Base-by-base conservation (phyloP, 1,139 yeast species). In the Pichia sp. region DNA sequence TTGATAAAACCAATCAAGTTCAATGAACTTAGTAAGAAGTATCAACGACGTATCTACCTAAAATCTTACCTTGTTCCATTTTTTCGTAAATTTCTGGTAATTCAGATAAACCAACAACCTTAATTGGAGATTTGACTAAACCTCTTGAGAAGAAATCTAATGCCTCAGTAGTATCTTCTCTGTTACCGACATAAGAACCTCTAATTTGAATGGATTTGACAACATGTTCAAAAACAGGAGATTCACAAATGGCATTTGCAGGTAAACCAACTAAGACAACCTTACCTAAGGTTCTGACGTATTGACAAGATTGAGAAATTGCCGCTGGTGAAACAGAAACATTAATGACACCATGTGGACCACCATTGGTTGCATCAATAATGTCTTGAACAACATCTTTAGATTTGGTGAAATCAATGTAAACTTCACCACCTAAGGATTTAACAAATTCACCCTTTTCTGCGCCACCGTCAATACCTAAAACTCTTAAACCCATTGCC, bases 101-200 rank as follows among this genome's bases (percentile, higher is more conserved):
- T 56, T 79, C 79, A 42, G 84, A 75, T 58, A 82, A 71, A 35
- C 85, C 85, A 49, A 79, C 83, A 59, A 82, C 61, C 69, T 79
- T 77, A 65, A 81, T 80, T 56, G 87, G 85, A 50, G 86, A 77
- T 58, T 75, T 71, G 56, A 81, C 77, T 57, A 79, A 68, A 47
- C 88, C 88, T 69, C 87, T 74, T 48, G 73, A 45, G 64, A 80
- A 82, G 73, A 81, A 81, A 57, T 81, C 87, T 55, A 82, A 64
- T 46, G 90, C 88, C 66, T 81, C 88, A 54, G 84, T 73, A 38
- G 86, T 73, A 63, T 82, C 88, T 52, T 84, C 85, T 71, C 90
- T 77, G 76, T 81, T 81, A 60, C 90, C 90, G 48, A 82, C 88
- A 58, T 81, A 81, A 41, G 88, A 81, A 59, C 88, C 90, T 60